phyloP scores from a whole-genome alignment of 768 basidiomycete genomes.

The Mycena albidolilacea region DNA sequence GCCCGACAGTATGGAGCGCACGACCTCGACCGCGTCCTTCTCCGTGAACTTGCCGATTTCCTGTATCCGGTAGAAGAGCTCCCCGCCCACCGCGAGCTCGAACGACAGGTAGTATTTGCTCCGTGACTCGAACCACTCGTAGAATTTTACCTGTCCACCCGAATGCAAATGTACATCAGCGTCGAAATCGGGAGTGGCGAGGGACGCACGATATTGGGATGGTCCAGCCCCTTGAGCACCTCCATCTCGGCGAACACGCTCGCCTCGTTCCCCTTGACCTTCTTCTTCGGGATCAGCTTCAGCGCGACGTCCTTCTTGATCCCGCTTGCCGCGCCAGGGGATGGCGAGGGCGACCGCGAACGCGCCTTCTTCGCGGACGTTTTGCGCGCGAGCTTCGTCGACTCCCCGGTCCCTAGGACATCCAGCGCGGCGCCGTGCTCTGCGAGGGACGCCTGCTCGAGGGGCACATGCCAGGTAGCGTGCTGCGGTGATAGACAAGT shows the following conservation, averaged over 20 bases:
- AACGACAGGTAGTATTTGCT: slow-evolving; percentile 97
- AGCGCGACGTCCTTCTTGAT: slow-evolving; percentile 83
- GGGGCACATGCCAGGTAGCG: slow-evolving; percentile 85
- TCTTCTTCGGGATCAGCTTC: slow-evolving; percentile 96
- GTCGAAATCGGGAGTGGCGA: background rate
- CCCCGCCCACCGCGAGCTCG: slow-evolving; percentile 94
- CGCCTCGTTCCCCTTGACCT: slow-evolving; percentile 91
- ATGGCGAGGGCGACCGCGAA: slow-evolving; percentile 41
- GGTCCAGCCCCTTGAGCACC: slow-evolving; percentile 89
- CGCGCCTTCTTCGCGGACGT: slow-evolving; percentile 34
- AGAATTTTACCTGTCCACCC: slow-evolving; percentile 86
- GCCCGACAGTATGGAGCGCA: slow-evolving; percentile 86
- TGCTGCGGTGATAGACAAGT: slow-evolving; percentile 54
- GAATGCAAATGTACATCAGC: slow-evolving; percentile 1
- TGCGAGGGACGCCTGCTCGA: slow-evolving; percentile 69
- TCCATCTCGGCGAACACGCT: slow-evolving; percentile 96
- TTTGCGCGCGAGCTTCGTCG: slow-evolving; percentile 38
- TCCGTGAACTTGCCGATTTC: slow-evolving; percentile 94
- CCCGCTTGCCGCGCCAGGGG: slow-evolving; percentile 45
- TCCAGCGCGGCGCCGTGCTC: slow-evolving; percentile 70
- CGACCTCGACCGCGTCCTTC: slow-evolving; percentile 85
- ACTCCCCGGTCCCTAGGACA: slow-evolving; percentile 12
- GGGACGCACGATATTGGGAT: slow-evolving; percentile 87
- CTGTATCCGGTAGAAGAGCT: slow-evolving; percentile 92
- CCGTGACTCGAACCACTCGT: slow-evolving; percentile 96